Conservation (phyloP, 2,329 filamentous ascomycete genomes). For the Cladophialophora exuberans region DNA sequence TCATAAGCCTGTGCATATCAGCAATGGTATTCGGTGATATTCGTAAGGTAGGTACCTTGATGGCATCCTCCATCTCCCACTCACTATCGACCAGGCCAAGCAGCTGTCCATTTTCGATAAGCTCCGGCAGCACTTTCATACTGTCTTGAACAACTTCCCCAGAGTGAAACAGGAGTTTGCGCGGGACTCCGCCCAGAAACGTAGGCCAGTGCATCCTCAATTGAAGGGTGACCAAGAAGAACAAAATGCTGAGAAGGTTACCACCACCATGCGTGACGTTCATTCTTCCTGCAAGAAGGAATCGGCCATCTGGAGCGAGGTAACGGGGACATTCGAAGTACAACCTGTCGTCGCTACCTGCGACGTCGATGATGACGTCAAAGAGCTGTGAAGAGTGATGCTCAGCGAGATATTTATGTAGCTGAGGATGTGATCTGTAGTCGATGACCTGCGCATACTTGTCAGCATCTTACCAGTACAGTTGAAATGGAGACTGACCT, state of each 20-base stretch:
- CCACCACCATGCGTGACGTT: constrained; percentile 2
- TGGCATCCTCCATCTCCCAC: constrained; percentile 43
- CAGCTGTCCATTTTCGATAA: constrained; percentile 43
- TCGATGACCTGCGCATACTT: constrained; percentile 10
- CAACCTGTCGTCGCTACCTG: constrained; percentile 6
- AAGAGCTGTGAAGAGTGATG: constrained; percentile 12
- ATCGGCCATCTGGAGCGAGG: constrained; percentile 12
- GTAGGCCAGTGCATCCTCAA: constrained; percentile 1
- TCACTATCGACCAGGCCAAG: constrained; percentile 44
- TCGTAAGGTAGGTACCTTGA: constrained; percentile 15
- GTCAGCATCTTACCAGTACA: background rate
- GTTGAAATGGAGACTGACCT: constrained; percentile 11
- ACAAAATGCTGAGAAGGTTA: background rate
- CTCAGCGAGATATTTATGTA: constrained; percentile 13
- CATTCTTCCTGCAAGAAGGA: constrained; percentile 18
- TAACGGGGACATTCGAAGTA: constrained; percentile 16
- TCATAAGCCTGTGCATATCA: constrained; percentile 41
- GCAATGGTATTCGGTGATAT: background rate
- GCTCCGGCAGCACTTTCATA: constrained; percentile 39
- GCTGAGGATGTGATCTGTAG: constrained; percentile 10
- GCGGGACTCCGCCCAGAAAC: constrained; percentile 17
- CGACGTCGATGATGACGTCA: constrained; percentile 20
- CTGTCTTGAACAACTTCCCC: constrained; percentile 34
- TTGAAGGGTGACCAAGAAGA: background rate
- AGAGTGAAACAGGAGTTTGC: constrained; percentile 16